These are phyloP conservation scores for Vicia sativa DNA, from an alignment of 306 rosid species.

Conservation along the genomic window DNA sequence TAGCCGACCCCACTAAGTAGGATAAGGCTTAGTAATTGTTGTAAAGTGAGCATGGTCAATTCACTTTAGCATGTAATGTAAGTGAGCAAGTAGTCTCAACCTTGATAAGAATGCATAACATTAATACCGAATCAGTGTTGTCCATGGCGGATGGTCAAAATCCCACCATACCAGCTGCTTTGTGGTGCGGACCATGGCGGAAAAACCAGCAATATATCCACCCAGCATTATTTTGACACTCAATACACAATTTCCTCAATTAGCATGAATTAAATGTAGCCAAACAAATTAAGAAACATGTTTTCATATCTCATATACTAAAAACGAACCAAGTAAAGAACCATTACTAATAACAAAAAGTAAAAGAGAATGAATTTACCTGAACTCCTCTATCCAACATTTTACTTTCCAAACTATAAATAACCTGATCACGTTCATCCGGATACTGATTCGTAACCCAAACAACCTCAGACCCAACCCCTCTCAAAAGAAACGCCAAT, in stretches of 20 bases:
- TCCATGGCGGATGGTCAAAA: no score
- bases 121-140: not conserved
- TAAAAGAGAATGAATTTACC: conserved; percentile 40
- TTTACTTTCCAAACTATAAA: conserved; percentile 71
- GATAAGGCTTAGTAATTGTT: no score
- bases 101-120: not conserved
- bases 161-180: no score
- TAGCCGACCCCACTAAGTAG: no score
- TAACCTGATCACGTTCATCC: conserved; percentile 51
- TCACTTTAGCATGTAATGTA: not conserved
- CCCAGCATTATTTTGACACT: not conserved
- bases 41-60: not conserved
- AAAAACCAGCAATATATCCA: not conserved
- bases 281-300: not conserved
- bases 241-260: not conserved
- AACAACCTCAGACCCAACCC: conserved; percentile 72
- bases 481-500: conserved; percentile 72
- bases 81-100: not conserved
- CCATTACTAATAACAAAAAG: not conserved
- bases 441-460: conserved; percentile 78
- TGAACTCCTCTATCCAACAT: conserved; percentile 82
- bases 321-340: conserved; percentile 1
- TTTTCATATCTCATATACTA: not conserved
- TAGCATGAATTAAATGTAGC: not conserved
- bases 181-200: no score